phyloP scores from a whole-genome alignment of 345 rosid species.

The Eucalyptus tenuipes region DNA sequence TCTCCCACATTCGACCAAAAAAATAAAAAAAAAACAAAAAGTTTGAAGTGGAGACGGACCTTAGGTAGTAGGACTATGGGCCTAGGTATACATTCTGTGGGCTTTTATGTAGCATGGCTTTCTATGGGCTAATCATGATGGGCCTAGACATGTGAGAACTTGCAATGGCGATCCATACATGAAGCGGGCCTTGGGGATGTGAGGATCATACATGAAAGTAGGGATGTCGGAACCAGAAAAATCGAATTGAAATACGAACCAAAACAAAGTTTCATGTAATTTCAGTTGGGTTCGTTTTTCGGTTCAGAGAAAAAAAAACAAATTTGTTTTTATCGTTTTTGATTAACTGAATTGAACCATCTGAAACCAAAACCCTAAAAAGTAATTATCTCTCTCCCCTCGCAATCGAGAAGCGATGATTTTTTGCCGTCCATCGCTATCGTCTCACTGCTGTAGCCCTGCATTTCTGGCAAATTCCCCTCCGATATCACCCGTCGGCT shows the following conservation, averaged over 20 bases:
- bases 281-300: too few species aligned
- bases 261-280: too few species aligned
- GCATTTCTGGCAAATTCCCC: neutral
- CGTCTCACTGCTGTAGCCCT: neutral
- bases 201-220: neutral
- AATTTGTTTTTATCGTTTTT: too few species aligned
- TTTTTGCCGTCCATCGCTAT: neutral
- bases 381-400: neutral
- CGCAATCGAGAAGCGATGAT: neutral
- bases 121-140: neutral
- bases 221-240: too few species aligned
- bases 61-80: neutral
- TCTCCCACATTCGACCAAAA: neutral
- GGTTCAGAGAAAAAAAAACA: too few species aligned
- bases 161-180: neutral
- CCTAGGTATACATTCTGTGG: neutral
- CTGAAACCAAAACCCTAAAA: too few species aligned
- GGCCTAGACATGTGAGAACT: neutral
- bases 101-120: neutral
- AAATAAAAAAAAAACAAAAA: neutral
- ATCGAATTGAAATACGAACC: too few species aligned
- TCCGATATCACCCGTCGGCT: neutral
- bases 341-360: too few species aligned
- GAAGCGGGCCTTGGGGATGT: neutral
- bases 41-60: neutral